These are phyloP conservation scores for Anaeromyces robustus DNA, from an alignment of 192 early-diverging fungal genomes.

Conservation along the genomic window DNA sequence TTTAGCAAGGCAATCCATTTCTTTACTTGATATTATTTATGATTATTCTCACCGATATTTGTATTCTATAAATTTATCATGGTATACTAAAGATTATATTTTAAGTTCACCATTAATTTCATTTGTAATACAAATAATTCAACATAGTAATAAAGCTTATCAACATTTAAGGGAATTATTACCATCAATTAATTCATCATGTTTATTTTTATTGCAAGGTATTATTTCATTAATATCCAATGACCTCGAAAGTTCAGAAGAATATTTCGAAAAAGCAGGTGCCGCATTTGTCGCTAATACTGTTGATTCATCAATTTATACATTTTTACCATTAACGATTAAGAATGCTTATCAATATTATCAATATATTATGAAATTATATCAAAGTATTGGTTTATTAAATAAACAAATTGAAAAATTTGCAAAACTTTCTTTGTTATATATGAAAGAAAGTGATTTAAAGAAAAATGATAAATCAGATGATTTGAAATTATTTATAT, in stretches of 20 bases:
- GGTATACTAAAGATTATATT: background rate
- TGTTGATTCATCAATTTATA: background rate
- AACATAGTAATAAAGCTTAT: background rate
- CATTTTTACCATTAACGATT: background rate
- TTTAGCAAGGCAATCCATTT: background rate
- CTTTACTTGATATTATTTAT: background rate
- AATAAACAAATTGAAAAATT: background rate
- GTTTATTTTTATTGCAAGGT: background rate
- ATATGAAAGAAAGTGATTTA: background rate
- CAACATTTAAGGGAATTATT: background rate
- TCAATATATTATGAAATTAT: background rate
- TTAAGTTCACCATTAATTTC: background rate
- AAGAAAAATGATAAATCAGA: background rate
- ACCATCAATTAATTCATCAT: background rate
- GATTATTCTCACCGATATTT: background rate
- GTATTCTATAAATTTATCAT: background rate
- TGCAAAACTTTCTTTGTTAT: background rate
- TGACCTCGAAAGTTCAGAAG: background rate
- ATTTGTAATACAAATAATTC: background rate
- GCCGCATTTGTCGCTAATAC: background rate
- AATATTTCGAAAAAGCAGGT: background rate
- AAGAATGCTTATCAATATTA: background rate
- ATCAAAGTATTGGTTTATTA: background rate
- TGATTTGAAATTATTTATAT: background rate
- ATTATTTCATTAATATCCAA: background rate